Conservation (phyloP, 2,329 filamentous ascomycete genomes). For the Dactylellina sp. region DNA sequence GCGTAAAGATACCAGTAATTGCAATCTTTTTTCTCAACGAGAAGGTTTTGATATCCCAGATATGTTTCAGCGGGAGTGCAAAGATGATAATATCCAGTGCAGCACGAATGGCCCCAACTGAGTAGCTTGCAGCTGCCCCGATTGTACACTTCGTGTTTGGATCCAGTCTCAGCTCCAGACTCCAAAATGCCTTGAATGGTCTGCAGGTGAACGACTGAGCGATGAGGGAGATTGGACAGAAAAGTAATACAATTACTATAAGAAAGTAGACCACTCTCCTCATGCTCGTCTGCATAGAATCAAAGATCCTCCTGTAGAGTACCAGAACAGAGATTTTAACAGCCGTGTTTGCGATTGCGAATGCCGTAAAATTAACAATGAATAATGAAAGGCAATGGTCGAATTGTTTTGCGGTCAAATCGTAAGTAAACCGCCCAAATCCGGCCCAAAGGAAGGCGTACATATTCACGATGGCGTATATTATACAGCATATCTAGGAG, state of each 20-base stretch:
- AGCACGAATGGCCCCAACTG: slow-evolving; percentile 30
- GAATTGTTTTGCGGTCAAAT: slow-evolving; percentile 35
- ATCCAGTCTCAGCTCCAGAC: slow-evolving; percentile 31
- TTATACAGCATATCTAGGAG: slow-evolving; percentile 37
- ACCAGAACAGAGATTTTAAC: slow-evolving; percentile 53
- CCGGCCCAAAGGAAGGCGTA: slow-evolving; percentile 50
- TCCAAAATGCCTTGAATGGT: slow-evolving; percentile 42
- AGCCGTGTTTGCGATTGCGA: slow-evolving; percentile 48
- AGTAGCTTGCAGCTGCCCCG: slow-evolving; percentile 23
- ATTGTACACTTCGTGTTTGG: slow-evolving; percentile 31
- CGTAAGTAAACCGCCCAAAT: slow-evolving; percentile 49
- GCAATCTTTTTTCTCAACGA: slow-evolving; percentile 45
- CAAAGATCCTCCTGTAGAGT: slow-evolving; percentile 49
- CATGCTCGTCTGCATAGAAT: slow-evolving; percentile 52
- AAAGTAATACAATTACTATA: slow-evolving; percentile 36
- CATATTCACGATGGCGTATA: slow-evolving; percentile 31
- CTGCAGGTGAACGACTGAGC: slow-evolving; percentile 28
- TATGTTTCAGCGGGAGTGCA: slow-evolving; percentile 48
- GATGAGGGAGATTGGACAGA: slow-evolving; percentile 39
- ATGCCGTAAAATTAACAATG: slow-evolving; percentile 45
- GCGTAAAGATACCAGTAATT: slow-evolving; percentile 39
- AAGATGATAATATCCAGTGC: slow-evolving; percentile 44
- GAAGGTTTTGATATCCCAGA: slow-evolving; percentile 53
- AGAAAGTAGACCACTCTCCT: slow-evolving; percentile 39
- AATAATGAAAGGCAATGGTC: slow-evolving; percentile 38